phyloP scores from a whole-genome alignment of 164 flowering plant genomes.

The Warburgia ugandensis region DNA sequence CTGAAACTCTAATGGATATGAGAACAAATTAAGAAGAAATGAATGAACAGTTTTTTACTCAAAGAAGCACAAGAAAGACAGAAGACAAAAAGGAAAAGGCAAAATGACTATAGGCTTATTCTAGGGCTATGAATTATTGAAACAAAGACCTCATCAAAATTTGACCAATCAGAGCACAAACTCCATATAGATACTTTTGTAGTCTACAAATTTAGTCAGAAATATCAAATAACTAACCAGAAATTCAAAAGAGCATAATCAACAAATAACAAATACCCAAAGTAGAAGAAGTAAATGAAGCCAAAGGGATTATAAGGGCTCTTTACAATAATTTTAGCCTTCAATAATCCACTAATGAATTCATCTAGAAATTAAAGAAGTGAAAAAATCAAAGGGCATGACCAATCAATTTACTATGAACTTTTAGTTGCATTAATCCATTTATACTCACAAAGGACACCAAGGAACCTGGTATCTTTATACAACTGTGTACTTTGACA shows the following conservation, averaged over 20 bases:
- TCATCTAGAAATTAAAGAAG: too few species aligned
- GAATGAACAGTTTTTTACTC: background rate
- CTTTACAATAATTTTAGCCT: background rate
- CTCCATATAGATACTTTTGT: background rate
- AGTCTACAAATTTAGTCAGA: background rate
- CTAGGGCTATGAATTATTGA: background rate
- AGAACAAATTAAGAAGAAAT: too few species aligned
- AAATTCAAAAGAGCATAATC: background rate
- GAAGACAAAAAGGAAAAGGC: background rate
- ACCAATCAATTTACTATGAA: too few species aligned
- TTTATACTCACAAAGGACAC: too few species aligned
- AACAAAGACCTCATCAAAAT: background rate
- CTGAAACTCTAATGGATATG: too few species aligned
- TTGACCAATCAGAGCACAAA: background rate
- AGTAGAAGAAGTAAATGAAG: background rate
- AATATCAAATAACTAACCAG: background rate
- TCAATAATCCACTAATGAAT: background rate
- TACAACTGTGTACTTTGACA: too few species aligned
- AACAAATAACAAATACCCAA: background rate
- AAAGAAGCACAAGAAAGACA: slow-evolving; percentile 1
- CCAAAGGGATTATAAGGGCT: background rate
- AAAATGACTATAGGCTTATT: background rate
- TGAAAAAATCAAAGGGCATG: too few species aligned
- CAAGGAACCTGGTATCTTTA: too few species aligned
- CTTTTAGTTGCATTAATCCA: too few species aligned